A percentile compares a stretch with the other conserved stretches of the same genome.
Evolutionary conservation across 371 early-diverging fungal species (phyloP).

Genomic region (Zychaea mexicana): DNA sequence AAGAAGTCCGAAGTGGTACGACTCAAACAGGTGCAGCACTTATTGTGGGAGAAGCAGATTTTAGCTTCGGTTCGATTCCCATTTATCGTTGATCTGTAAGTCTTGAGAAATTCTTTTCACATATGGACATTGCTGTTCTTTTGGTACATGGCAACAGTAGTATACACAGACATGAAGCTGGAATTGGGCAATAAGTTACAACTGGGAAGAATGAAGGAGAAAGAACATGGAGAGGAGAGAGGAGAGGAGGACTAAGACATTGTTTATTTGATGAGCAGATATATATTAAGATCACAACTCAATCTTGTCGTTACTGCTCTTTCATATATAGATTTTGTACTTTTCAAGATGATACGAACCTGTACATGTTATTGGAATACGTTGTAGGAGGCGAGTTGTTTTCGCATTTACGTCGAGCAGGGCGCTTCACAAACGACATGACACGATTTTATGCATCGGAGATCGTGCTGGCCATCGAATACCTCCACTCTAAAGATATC

Average conservation of each 20-base stretch:
- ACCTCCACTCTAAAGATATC: conserved; percentile 83
- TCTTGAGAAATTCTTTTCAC: no score
- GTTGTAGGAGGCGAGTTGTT: conserved; percentile 92
- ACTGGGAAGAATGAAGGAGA: neutral
- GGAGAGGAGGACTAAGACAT: no score
- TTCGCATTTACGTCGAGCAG: conserved; percentile 79
- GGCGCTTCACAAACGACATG: conserved; percentile 84
- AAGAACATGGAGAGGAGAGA: no score
- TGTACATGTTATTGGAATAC: conserved; percentile 93
- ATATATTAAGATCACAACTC: no score
- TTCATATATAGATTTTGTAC: conserved; percentile 47
- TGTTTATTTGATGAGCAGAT: no score
- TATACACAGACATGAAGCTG: no score
- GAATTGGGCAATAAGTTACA: neutral
- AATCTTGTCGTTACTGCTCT: no score
- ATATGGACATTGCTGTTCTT: no score
- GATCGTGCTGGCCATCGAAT: conserved; percentile 72
- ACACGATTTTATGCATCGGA: conserved; percentile 75
- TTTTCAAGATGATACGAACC: conserved; percentile 81
- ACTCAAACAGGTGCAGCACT: conserved; percentile 95
- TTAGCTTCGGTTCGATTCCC: conserved; percentile 86
- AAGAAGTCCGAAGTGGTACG: conserved; percentile 91
- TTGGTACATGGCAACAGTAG: neutral
- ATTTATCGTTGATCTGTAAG: conserved; percentile 92
- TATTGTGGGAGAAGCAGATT: conserved; percentile 94